A percentile compares a stretch with the other conserved stretches of the same genome.
phyloP scores from a whole-genome alignment of 176 grass and related monocot species.

The bread wheat (Triticum aestivum) region IWGSC_CS_RefSeq_v2.1 NC_057806.1:577734405-577734904 shows the following conservation, averaged over 20 bases:
- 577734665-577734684: slow-evolving; percentile 41
- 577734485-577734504: slow-evolving; percentile 46
- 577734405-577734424: slow-evolving; percentile 68
- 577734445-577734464: slow-evolving; percentile 28
- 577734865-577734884: not conserved
- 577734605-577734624: not conserved
- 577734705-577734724: slow-evolving; percentile 83
- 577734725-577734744: slow-evolving; percentile 79
- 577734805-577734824: slow-evolving; percentile 16
- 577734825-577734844: slow-evolving; percentile 75
- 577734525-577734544: slow-evolving; percentile 87
- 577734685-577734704: slow-evolving; percentile 87
- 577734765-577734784: not conserved
- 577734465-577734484: slow-evolving; percentile 26
- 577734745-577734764: slow-evolving; percentile 5
- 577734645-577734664: not conserved
- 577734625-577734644: not conserved
- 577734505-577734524: slow-evolving; percentile 53
- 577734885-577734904: not conserved
- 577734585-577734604: slow-evolving; percentile 23
- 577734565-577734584: slow-evolving; percentile 73
- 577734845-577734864: slow-evolving; percentile 59
- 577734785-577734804: too few species aligned
- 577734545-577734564: slow-evolving; percentile 97
- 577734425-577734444: slow-evolving; percentile 77